Evolutionary conservation across 2,329 filamentous ascomycete genomes (phyloP), one percentile per base, ranked within the genome.

Genomic region (Sporothrix phasma): DNA sequence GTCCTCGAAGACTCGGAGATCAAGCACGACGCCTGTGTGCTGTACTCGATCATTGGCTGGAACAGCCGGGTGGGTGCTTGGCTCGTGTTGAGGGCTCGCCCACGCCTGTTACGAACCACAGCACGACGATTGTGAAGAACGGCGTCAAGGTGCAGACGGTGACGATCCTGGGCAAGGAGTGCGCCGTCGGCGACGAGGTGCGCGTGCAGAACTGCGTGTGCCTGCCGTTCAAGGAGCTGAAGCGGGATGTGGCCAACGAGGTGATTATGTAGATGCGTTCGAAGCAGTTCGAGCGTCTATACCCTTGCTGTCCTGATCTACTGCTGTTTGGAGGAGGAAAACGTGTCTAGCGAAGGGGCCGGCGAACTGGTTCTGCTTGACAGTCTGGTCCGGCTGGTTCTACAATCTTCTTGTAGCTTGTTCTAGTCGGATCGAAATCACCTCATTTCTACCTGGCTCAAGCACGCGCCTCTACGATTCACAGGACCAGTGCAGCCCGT

Each of bases 91-190:
- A 99, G 77, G 94, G 94, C 63, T 96, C 92, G 0, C 92, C 93
- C 0, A 95, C 89, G 17, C 89, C 92, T 0, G 86, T 90, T 63
- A 87, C 84, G 61, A 96, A 89, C 79, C 93, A 97, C 79, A 89
- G 86, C 62, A 97, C 93, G 15, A 96, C 89, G 77, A 92, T 97
- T 71, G 83, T 97, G 76, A 97, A 97, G 85, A 96, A 97, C 72
- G 94, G 94, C 61, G 87, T 97, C 76, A 97, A 97, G 82, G 94
- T 99, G 61, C 94, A 97, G 81, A 96, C 91, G 76, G 94, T 97
- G 73, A 97, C 93, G 54, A 99, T 97, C 69, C 77, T 99, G 67
- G 93, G 93, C 74, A 97, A 97, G 81, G 94, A 99, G 76, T 97
- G 93, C 73, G 85, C 81, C 64, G 94, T 97, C 34, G 92, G 88